These are phyloP conservation scores for Chlorella ohadii DNA, from an alignment of 139 green algal genomes.

Conservation along the genomic window DNA sequence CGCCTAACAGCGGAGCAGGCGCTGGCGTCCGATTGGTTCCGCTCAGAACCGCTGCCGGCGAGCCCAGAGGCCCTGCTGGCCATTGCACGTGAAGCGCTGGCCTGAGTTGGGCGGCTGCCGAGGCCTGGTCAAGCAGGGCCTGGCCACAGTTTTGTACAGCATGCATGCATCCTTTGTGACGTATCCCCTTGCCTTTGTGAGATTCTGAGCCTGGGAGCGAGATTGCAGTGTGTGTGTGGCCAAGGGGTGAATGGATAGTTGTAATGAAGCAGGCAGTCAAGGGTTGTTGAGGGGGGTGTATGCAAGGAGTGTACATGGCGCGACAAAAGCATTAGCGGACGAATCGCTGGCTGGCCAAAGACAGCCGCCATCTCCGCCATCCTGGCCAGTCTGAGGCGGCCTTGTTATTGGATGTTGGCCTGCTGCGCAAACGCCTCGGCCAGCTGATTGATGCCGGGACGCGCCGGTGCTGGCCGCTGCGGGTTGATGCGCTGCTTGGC, in stretches of 20 bases:
- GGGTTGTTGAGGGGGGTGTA: background rate
- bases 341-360: no score
- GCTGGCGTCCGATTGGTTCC: constrained; percentile 28
- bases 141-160: no score
- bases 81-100: background rate
- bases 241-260: background rate
- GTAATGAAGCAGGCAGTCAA: background rate
- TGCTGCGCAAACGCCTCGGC: constrained; percentile 38
- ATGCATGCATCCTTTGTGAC: no score
- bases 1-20: constrained; percentile 21
- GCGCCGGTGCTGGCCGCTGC: background rate
- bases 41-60: constrained; percentile 13
- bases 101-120: background rate
- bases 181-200: no score
- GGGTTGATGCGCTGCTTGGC: constrained; percentile 38
- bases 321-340: background rate
- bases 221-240: background rate
- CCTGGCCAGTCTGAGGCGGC: no score
- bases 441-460: constrained; percentile 35
- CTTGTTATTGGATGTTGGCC: constrained; percentile 2
- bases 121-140: no score
- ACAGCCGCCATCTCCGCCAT: no score
- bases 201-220: no score
- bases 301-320: background rate
- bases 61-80: background rate